phyloP scores from a whole-genome alignment of 2,329 filamentous ascomycete genomes.

The Aureobasidium zeae region DNA sequence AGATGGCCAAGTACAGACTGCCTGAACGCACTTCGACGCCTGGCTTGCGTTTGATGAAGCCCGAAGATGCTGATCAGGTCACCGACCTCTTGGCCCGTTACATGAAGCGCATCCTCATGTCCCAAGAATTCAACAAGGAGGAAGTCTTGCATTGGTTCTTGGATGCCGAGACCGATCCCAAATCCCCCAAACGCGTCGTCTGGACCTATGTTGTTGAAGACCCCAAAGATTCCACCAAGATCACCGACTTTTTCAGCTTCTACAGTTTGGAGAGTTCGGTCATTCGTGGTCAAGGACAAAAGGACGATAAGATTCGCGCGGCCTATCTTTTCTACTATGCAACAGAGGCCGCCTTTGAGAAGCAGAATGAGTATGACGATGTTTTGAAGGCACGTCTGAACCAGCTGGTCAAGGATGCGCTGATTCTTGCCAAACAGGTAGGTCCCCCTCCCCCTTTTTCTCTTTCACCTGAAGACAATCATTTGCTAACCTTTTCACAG shows the following conservation, averaged over 20 bases:
- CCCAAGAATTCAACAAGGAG: conserved; percentile 67
- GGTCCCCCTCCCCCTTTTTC: conserved; percentile 9
- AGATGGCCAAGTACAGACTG: conserved; percentile 77
- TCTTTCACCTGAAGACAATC: background rate
- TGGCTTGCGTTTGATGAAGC: conserved; percentile 71
- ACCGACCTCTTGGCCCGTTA: conserved; percentile 67
- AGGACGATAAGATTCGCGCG: conserved; percentile 72
- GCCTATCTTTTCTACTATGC: conserved; percentile 98
- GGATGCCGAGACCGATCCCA: conserved; percentile 48
- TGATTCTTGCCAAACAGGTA: conserved; percentile 77
- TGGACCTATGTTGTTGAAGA: conserved; percentile 87
- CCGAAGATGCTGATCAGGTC: conserved; percentile 68
- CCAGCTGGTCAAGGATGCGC: conserved; percentile 67
- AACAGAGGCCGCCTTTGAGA: conserved; percentile 61
- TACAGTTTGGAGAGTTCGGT: conserved; percentile 85
- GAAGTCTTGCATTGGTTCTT: conserved; percentile 86
- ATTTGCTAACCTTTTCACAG: conserved; percentile 23
- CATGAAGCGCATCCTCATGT: conserved; percentile 69
- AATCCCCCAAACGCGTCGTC: conserved; percentile 67
- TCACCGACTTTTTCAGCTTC: conserved; percentile 96
- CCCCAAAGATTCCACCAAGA: conserved; percentile 57
- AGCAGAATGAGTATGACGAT: conserved; percentile 34
- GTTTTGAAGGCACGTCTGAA: conserved; percentile 61
- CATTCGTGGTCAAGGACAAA: conserved; percentile 70
- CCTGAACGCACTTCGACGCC: conserved; percentile 61